Percentiles rank a stretch among this genome's conserved stretches.
Evolutionary conservation across 768 basidiomycete species (phyloP).

Genomic region (Tulasnella sp.): DNA sequence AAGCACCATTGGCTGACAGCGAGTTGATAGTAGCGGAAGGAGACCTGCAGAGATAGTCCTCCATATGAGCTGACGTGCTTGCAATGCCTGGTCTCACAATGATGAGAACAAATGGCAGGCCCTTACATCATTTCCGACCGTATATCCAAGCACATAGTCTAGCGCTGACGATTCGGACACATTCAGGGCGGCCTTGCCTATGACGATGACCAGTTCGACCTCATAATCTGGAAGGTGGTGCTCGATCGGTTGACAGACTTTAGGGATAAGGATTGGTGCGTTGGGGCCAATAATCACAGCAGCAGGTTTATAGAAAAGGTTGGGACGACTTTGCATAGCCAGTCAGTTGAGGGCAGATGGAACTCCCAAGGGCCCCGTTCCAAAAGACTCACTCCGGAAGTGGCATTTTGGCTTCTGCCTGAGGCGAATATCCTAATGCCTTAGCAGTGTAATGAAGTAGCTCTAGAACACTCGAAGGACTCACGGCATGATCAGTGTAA

Average conservation of each 20-base stretch:
- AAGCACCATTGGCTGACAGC: constrained; percentile 78
- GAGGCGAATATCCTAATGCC: background rate
- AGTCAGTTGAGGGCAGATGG: background rate
- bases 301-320: constrained; percentile 71
- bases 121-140: constrained; percentile 63
- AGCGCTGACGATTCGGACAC: constrained; percentile 71
- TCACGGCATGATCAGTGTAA: constrained; percentile 73
- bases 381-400: constrained; percentile 43
- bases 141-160: constrained; percentile 78
- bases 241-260: constrained; percentile 53
- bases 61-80: background rate
- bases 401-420: constrained; percentile 58
- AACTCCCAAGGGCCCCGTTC: constrained; percentile 27
- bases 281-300: constrained; percentile 59
- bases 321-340: constrained; percentile 33
- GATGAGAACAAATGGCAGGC: background rate
- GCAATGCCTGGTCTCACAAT: background rate
- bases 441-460: background rate
- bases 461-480: background rate
- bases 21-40: constrained; percentile 74
- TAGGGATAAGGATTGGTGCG: constrained; percentile 54
- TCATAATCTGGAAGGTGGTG: constrained; percentile 74
- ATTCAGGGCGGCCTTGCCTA: constrained; percentile 70
- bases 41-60: constrained; percentile 50
- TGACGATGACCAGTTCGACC: constrained; percentile 69